Evolutionary conservation across 495 filamentous ascomycete genomes (phyloP).

Genomic region (Venustampulla echinocandica): DNA sequence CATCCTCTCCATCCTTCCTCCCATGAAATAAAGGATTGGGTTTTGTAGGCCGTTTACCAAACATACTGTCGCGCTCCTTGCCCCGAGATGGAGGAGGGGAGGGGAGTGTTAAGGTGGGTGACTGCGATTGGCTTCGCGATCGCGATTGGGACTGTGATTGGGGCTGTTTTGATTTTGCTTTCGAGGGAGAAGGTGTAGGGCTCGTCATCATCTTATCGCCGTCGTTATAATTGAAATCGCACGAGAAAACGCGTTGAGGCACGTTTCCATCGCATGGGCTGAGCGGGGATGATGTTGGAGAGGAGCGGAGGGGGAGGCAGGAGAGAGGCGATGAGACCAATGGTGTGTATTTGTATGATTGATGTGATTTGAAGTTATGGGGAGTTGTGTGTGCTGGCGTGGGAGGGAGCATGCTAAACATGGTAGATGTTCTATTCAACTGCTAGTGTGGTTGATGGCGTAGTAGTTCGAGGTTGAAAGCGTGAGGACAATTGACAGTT

Average conservation of each 20-base stretch:
- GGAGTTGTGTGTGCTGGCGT: conserved; percentile 1
- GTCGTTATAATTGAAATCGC: not conserved
- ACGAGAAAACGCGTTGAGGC: not conserved
- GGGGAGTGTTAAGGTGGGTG: not conserved
- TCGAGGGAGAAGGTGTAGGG: conserved; percentile 5
- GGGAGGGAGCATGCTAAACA: conserved; percentile 15
- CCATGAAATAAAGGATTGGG: conserved; percentile 33
- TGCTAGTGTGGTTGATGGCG: not conserved
- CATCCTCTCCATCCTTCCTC: conserved; percentile 33
- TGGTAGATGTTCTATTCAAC: not conserved
- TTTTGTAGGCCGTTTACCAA: conserved; percentile 20
- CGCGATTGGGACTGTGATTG: not conserved
- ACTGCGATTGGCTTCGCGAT: not conserved
- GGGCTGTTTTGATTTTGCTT: not conserved
- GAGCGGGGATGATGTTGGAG: not conserved
- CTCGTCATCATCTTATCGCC: conserved; percentile 1
- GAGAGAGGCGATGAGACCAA: conserved; percentile 17
- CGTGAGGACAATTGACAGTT: not conserved
- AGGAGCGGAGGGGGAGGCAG: conserved; percentile 12
- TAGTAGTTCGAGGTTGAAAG: not conserved
- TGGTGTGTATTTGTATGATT: conserved; percentile 9
- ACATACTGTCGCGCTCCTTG: conserved; percentile 12
- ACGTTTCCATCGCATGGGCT: not conserved
- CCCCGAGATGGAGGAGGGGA: not conserved
- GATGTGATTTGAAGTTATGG: conserved; percentile 1